phyloP scores from a whole-genome alignment of 306 rosid genomes.

The Cucumis sativus region Cucumber_9930_V3 NC_026655.2:31348501-31349000 shows the following conservation, averaged over 20 bases:
- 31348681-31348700: background rate
- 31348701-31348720: slow-evolving; percentile 1
- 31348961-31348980: background rate
- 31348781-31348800: background rate
- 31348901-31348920: slow-evolving; percentile 65
- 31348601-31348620: background rate
- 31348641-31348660: background rate
- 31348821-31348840: background rate
- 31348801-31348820: background rate
- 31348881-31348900: slow-evolving; percentile 14
- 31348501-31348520: no score
- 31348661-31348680: background rate
- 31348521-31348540: no score
- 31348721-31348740: background rate
- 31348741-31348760: background rate
- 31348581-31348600: background rate
- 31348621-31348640: background rate
- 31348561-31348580: background rate
- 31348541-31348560: no score
- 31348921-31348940: slow-evolving; percentile 30
- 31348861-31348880: slow-evolving; percentile 86
- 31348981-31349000: slow-evolving; percentile 14
- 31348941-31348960: slow-evolving; percentile 19
- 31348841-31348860: background rate
- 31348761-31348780: background rate